phyloP scores from a whole-genome alignment of 768 basidiomycete genomes.

The Tulasnella sp. region DNA sequence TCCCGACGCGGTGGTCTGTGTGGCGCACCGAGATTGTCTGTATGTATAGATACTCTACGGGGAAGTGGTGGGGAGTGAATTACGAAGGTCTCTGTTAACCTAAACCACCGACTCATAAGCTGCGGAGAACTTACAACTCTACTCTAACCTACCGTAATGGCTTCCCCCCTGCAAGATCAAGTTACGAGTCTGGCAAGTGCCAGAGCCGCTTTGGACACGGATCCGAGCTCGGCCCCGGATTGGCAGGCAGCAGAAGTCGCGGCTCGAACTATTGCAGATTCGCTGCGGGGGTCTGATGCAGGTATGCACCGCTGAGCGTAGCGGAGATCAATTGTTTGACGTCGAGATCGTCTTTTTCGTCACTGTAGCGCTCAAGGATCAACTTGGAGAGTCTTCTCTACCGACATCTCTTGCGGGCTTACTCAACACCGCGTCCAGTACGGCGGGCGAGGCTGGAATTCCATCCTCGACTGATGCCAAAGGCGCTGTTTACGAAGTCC shows the following conservation, averaged over 20 bases:
- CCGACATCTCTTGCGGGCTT: slow-evolving; percentile 55
- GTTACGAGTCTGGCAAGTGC: neutral
- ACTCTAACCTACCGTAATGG: neutral
- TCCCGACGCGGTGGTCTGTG: neutral
- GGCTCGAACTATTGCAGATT: slow-evolving; percentile 50
- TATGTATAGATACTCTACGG: neutral
- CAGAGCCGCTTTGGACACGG: neutral
- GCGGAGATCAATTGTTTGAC: neutral
- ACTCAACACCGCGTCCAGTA: slow-evolving; percentile 40
- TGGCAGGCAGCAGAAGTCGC: slow-evolving; percentile 45
- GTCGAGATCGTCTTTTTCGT: neutral
- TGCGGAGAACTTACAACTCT: neutral
- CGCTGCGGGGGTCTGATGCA: slow-evolving; percentile 42
- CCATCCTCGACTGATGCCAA: slow-evolving; percentile 26
- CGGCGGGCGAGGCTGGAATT: slow-evolving; percentile 36
- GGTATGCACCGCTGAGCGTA: slow-evolving; percentile 27
- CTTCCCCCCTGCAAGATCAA: neutral
- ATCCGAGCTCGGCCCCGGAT: slow-evolving; percentile 10
- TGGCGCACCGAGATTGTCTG: neutral
- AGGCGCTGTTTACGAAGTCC: slow-evolving; percentile 49
- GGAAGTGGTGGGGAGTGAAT: neutral
- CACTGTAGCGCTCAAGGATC: neutral
- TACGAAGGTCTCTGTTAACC: neutral
- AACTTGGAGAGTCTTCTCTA: slow-evolving; percentile 50
- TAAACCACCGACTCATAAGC: neutral